These are phyloP conservation scores for Colletotrichum sp. DNA, from an alignment of 2,329 filamentous ascomycete species.

Conservation along the genomic window DNA sequence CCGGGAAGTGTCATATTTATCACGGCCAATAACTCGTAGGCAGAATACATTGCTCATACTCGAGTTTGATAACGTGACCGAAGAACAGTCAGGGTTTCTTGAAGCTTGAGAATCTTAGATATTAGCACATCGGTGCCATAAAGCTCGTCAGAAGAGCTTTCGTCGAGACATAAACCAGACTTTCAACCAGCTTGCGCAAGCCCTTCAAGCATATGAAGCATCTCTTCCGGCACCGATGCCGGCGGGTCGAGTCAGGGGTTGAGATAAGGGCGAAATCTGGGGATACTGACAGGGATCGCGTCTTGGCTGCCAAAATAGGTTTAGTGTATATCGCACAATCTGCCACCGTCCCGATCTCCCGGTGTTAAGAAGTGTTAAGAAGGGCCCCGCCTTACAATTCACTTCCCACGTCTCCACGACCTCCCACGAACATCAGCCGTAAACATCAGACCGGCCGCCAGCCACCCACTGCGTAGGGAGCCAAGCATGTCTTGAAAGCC, in stretches of 20 bases:
- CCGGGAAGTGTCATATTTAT: neutral
- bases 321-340: neutral
- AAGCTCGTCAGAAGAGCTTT: neutral
- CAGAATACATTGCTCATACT: neutral
- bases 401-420: neutral
- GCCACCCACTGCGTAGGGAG: neutral
- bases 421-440: neutral
- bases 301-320: slow-evolving; percentile 7
- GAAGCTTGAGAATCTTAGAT: neutral
- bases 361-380: neutral
- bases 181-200: neutral
- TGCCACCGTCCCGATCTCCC: neutral
- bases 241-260: neutral
- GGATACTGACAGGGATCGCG: slow-evolving; percentile 9
- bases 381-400: neutral
- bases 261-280: neutral
- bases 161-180: neutral
- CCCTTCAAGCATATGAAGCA: neutral
- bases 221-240: neutral
- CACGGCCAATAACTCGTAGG: neutral
- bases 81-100: neutral
- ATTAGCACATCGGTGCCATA: neutral
- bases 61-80: neutral
- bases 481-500: neutral
- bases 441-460: neutral